Conservation (phyloP, 306 rosid species). For the Mimosa bimucronata region DNA sequence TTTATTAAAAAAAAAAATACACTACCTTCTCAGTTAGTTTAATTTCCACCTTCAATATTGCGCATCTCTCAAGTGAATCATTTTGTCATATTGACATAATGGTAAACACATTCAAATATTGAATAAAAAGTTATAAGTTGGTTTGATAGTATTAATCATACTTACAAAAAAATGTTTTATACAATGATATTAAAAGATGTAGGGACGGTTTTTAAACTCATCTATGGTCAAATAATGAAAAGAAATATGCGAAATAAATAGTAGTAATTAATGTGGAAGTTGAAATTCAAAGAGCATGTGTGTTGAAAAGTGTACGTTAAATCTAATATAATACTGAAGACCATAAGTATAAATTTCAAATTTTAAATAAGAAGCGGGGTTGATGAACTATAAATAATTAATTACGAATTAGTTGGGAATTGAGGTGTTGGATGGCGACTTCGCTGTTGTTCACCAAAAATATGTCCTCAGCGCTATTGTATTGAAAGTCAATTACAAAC, state of each 20-base stretch:
- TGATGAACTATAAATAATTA: background rate
- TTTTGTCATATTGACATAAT: background rate
- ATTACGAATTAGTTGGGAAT: background rate
- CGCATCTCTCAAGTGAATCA: background rate
- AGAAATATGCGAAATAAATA: background rate
- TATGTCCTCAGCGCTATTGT: too few relatives aligned
- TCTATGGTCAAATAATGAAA: too few relatives aligned
- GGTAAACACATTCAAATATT: background rate
- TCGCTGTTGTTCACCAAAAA: background rate
- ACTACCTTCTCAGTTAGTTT: too few relatives aligned
- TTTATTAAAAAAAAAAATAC: too few relatives aligned
- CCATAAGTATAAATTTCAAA: background rate
- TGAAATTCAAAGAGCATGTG: constrained; percentile 23
- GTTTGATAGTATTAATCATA: background rate
- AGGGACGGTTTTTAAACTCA: background rate
- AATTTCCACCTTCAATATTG: too few relatives aligned
- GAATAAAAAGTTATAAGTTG: background rate
- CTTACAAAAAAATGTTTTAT: background rate
- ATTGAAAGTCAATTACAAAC: constrained; percentile 1
- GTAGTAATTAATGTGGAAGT: background rate
- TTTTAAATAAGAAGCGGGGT: background rate
- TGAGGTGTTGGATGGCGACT: background rate
- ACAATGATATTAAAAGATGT: background rate
- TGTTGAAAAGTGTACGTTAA: background rate
- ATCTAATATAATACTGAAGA: background rate